phyloP scores from a whole-genome alignment of 2,329 filamentous ascomycete genomes.

The Stachybotrys elegans region DNA sequence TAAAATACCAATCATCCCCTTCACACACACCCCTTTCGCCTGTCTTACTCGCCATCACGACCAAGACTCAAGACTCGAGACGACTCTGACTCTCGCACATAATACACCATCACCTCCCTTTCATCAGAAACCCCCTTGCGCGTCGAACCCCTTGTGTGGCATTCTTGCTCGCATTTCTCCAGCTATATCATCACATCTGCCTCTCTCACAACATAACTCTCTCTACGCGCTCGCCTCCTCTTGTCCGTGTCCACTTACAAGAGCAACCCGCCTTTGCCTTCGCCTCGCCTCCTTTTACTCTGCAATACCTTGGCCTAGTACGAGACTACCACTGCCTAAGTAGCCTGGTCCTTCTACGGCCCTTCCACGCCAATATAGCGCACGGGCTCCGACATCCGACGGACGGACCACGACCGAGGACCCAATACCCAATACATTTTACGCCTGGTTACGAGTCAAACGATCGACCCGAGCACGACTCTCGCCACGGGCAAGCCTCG shows the following conservation, averaged over 20 bases:
- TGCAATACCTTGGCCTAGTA: background rate
- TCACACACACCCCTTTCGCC: too few relatives aligned
- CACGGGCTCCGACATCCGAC: constrained; percentile 7
- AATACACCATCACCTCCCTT: too few relatives aligned
- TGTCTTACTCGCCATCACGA: too few relatives aligned
- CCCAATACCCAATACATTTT: background rate
- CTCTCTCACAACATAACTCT: too few relatives aligned
- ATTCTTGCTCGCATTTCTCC: too few relatives aligned
- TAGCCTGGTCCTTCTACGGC: background rate
- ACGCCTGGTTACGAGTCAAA: background rate
- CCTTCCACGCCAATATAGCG: background rate
- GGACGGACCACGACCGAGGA: constrained; percentile 7
- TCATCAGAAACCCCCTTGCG: too few relatives aligned
- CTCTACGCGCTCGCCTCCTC: too few relatives aligned
- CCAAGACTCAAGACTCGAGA: too few relatives aligned
- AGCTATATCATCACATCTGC: too few relatives aligned
- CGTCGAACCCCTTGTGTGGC: too few relatives aligned
- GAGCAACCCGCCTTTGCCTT: background rate
- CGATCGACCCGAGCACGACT: background rate
- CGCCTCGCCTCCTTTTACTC: background rate
- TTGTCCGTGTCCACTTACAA: background rate
- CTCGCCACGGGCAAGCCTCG: background rate
- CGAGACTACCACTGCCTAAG: background rate
- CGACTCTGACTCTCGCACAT: too few relatives aligned
- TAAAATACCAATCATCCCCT: too few relatives aligned